phyloP scores from a whole-genome alignment of 331 rosid genomes.

The Acacia concinna region DNA sequence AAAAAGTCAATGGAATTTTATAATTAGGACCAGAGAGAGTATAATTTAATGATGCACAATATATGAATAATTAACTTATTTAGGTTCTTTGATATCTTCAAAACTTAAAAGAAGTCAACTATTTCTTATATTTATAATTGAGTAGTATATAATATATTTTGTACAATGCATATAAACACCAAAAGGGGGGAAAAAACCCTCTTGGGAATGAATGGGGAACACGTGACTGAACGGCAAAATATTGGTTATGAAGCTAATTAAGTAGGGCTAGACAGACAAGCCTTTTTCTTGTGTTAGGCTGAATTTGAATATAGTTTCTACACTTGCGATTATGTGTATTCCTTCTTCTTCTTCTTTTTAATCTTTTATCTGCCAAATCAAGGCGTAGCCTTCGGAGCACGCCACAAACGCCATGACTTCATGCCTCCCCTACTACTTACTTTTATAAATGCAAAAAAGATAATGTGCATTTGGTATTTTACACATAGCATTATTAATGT shows the following conservation, averaged over 20 bases:
- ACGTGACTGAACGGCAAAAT: conserved; percentile 38
- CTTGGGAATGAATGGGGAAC: conserved; percentile 35
- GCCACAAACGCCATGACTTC: conserved; percentile 58
- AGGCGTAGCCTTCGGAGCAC: conserved; percentile 52
- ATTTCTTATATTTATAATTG: too few relatives aligned
- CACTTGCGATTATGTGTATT: background rate
- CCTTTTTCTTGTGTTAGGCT: conserved; percentile 21
- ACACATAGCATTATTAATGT: background rate
- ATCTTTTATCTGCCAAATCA: conserved; percentile 28
- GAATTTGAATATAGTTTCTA: conserved; percentile 22
- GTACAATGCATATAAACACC: background rate
- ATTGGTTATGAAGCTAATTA: conserved; percentile 25
- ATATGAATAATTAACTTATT: too few relatives aligned
- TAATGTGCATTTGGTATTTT: background rate
- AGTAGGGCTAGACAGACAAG: conserved; percentile 28
- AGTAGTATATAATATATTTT: too few relatives aligned
- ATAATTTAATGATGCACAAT: too few relatives aligned
- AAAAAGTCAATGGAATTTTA: too few relatives aligned
- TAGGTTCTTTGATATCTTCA: too few relatives aligned
- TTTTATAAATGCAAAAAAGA: background rate
- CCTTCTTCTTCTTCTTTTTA: background rate
- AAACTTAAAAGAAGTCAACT: too few relatives aligned
- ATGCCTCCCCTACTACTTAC: conserved; percentile 37
- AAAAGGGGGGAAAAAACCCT: too few relatives aligned
- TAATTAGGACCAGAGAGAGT: too few relatives aligned